Evolutionary conservation across 345 rosid genomes (phyloP).

Genomic region (Rhodamnia argentea): DNA sequence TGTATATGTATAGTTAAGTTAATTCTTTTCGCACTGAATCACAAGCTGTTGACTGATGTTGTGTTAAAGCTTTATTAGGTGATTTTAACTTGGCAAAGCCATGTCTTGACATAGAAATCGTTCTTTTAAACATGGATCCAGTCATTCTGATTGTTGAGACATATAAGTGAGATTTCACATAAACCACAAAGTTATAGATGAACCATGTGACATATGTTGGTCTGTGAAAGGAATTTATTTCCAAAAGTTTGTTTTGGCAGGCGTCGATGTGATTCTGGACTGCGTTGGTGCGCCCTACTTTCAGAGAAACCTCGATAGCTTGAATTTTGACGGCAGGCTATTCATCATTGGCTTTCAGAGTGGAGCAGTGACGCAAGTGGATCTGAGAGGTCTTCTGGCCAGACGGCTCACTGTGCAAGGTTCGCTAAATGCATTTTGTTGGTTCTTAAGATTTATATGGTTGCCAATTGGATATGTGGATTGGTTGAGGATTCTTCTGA

Average conservation of each 20-base stretch:
- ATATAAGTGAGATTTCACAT: background rate
- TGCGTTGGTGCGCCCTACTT: conserved; percentile 75
- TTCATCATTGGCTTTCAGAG: conserved; percentile 66
- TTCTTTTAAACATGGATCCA: background rate
- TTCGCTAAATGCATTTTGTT: conserved; percentile 1
- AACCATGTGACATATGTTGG: background rate
- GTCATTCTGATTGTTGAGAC: background rate
- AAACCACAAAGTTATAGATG: background rate
- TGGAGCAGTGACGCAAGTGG: conserved; percentile 54
- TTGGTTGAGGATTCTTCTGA: background rate
- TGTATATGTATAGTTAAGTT: background rate
- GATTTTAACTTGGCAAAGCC: background rate
- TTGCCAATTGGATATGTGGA: background rate
- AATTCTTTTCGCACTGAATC: background rate
- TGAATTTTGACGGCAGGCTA: conserved; percentile 77
- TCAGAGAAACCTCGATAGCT: conserved; percentile 68
- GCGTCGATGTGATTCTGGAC: conserved; percentile 79
- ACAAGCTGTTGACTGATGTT: background rate
- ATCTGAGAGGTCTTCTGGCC: conserved; percentile 41
- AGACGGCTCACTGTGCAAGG: conserved; percentile 91
- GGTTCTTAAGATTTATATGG: background rate
- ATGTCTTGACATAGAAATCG: background rate
- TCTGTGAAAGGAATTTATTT: background rate
- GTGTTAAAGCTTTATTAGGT: background rate
- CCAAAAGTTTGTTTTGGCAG: conserved; percentile 12